Conservation (phyloP, 176 grass and related monocot genomes). For the Cocos nucifera region DNA sequence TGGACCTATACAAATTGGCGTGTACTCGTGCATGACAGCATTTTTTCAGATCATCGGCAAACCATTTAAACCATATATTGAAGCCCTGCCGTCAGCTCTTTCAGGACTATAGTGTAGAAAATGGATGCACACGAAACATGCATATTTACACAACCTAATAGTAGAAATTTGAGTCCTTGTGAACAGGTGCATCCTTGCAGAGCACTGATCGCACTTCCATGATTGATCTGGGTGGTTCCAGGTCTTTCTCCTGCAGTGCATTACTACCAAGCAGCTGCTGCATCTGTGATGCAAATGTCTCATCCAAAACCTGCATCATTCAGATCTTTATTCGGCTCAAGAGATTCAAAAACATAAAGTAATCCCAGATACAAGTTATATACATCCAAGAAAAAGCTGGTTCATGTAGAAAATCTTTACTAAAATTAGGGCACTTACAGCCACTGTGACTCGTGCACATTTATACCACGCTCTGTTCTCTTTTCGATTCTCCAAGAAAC, state of each 20-base stretch:
- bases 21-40: too few relatives aligned
- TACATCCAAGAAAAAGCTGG: neutral
- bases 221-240: slow-evolving; percentile 78
- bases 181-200: slow-evolving; percentile 73
- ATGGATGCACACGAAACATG: too few relatives aligned
- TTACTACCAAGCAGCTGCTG: slow-evolving; percentile 84
- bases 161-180: slow-evolving; percentile 68
- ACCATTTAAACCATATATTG: too few relatives aligned
- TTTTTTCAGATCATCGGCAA: too few relatives aligned
- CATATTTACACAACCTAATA: slow-evolving; percentile 32
- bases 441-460: slow-evolving; percentile 66
- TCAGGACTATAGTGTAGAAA: too few relatives aligned
- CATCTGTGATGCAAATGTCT: slow-evolving; percentile 89
- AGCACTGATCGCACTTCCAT: slow-evolving; percentile 97
- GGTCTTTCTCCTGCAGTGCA: slow-evolving; percentile 59
- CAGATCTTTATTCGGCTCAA: neutral
- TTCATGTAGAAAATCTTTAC: neutral
- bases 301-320: slow-evolving; percentile 67
- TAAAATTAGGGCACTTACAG: slow-evolving; percentile 36
- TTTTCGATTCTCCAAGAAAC: slow-evolving; percentile 84
- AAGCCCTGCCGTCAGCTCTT: too few relatives aligned
- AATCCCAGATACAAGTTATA: neutral
- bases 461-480: slow-evolving; percentile 94
- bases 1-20: too few relatives aligned
- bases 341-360: too few relatives aligned